A percentile compares a stretch with the other conserved stretches of the same genome.
phyloP scores from a whole-genome alignment of 169 alveolate species.

The Plasmodium fragile region DNA sequence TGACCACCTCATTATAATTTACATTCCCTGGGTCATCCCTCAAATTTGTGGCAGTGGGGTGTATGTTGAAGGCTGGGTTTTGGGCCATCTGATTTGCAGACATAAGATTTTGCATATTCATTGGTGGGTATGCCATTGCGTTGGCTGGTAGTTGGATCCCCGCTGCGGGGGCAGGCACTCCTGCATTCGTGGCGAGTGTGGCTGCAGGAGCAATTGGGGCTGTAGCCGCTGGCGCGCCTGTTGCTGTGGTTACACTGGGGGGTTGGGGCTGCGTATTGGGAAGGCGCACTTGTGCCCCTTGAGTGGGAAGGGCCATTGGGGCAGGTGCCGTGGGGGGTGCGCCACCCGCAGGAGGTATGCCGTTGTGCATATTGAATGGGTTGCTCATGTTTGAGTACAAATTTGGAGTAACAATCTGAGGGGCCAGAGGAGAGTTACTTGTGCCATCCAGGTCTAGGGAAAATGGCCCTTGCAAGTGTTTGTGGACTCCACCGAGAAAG shows the following conservation, averaged over 20 bases:
- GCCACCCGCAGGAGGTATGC: constrained; percentile 10
- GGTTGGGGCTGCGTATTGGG: constrained; percentile 3
- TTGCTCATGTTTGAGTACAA: constrained; percentile 6
- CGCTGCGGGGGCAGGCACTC: not conserved
- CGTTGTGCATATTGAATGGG: constrained; percentile 31
- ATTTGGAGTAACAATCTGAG: constrained; percentile 52
- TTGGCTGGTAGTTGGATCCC: not conserved
- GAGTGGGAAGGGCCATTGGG: constrained; percentile 6
- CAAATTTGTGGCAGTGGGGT: constrained; percentile 49
- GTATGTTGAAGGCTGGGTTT: constrained; percentile 65
- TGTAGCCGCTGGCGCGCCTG: not conserved
- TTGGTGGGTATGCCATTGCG: not conserved
- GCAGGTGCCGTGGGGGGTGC: not conserved
- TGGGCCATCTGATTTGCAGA: constrained; percentile 41
- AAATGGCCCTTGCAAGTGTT: constrained; percentile 66
- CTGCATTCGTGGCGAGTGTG: not conserved
- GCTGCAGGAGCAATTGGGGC: not conserved
- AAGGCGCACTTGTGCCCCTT: not conserved
- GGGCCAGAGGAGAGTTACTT: constrained; percentile 37
- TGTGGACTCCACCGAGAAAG: constrained; percentile 45
- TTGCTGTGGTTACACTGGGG: not conserved
- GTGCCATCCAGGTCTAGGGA: constrained; percentile 22
- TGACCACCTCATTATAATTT: constrained; percentile 41
- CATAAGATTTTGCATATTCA: constrained; percentile 23
- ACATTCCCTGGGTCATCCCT: constrained; percentile 69